A percentile compares a stretch with the other conserved stretches of the same genome.
Evolutionary conservation across 768 basidiomycete genomes (phyloP).

Genomic region (Clitopilus passeckerianus): DNA sequence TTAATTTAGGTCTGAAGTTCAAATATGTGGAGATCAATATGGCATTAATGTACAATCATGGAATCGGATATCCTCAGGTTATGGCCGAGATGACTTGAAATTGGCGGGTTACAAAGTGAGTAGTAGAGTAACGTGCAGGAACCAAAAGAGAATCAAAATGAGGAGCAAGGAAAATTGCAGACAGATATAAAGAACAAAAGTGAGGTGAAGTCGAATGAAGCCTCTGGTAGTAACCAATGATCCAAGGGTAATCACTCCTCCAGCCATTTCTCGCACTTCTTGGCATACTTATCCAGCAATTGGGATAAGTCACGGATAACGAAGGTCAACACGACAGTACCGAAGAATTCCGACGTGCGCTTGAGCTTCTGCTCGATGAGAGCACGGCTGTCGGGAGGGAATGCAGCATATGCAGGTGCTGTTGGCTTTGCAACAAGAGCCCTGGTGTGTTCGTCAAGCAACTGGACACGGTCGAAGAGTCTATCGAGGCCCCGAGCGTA

Average conservation of each 20-base stretch:
- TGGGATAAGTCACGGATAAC: conserved; percentile 85
- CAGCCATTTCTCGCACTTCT: conserved; percentile 91
- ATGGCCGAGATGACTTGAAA: neutral
- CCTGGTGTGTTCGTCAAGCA: conserved; percentile 84
- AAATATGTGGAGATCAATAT: neutral
- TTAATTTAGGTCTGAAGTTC: neutral
- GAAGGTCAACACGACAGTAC: conserved; percentile 82
- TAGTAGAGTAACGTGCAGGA: conserved; percentile 9
- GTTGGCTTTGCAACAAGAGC: conserved; percentile 61
- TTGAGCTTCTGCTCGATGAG: conserved; percentile 72
- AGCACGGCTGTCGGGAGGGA: conserved; percentile 57
- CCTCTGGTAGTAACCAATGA: neutral
- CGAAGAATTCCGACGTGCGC: conserved; percentile 88
- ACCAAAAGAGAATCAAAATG: conserved; percentile 8
- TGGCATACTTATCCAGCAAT: conserved; percentile 88
- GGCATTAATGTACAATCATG: neutral
- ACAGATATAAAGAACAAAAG: conserved; percentile 4
- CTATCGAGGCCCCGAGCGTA: conserved; percentile 75
- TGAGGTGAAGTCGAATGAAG: neutral
- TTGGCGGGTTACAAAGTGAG: neutral
- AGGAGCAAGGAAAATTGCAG: conserved; percentile 2
- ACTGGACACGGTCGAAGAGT: conserved; percentile 69
- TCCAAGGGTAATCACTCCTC: conserved; percentile 51
- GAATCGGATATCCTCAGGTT: neutral
- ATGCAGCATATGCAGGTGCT: conserved; percentile 69